Evolutionary conservation across 805 yeast species (phyloP).

Genomic region (Torulaspora delbrueckii): DNA sequence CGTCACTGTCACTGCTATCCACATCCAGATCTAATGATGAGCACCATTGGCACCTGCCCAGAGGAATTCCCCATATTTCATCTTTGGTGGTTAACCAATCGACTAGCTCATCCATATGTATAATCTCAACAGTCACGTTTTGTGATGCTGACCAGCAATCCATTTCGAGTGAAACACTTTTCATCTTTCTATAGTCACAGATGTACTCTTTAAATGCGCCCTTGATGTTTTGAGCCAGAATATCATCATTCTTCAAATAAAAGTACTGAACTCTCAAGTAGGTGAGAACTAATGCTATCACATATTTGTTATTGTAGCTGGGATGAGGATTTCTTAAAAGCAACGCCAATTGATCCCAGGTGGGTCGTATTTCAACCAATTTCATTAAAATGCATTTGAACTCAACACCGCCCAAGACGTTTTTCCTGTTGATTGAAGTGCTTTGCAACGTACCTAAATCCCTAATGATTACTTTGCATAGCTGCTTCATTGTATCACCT

Average conservation of each 20-base stretch:
- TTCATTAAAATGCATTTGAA: conserved; percentile 64
- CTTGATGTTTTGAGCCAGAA: conserved; percentile 44
- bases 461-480: conserved; percentile 22
- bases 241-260: conserved; percentile 36
- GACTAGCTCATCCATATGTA: conserved; percentile 67
- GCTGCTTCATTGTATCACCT: conserved; percentile 28
- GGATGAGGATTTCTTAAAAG: conserved; percentile 47
- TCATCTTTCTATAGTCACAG: conserved; percentile 65
- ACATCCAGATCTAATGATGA: conserved; percentile 21
- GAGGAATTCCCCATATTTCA: conserved; percentile 65
- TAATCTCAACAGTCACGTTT: conserved; percentile 26
- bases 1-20: conserved; percentile 7
- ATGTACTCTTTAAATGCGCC: conserved; percentile 49
- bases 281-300: conserved; percentile 48
- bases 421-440: conserved; percentile 11
- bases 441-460: conserved; percentile 27
- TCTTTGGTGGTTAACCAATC: conserved; percentile 55
- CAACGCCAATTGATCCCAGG: conserved; percentile 25
- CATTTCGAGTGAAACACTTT: conserved; percentile 39
- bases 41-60: conserved; percentile 56
- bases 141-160: conserved; percentile 34
- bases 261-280: conserved; percentile 47
- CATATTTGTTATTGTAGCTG: conserved; percentile 56
- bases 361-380: conserved; percentile 71
- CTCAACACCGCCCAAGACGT: conserved; percentile 32